Base-by-base conservation (phyloP, 441 rosid genomes). In the Arabidopsis hybrid region DNA sequence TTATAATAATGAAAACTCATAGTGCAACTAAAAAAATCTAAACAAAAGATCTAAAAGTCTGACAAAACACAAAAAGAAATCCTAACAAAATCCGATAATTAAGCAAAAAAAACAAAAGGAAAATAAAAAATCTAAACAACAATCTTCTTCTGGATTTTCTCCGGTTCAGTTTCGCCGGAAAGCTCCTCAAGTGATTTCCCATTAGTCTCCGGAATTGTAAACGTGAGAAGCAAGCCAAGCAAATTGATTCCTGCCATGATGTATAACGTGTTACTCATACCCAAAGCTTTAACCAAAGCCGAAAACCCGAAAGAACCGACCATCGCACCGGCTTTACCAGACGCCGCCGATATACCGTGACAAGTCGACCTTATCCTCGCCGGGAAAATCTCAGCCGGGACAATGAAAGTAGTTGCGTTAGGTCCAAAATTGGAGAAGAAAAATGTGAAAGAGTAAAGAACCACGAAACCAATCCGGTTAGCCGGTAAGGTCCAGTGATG, bases 401-500 rank as follows among this genome's bases (percentile, higher is more conserved):
- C 84, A 16, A 85, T 85, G 47, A 87, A 87, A 13, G 91, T 85
- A 45, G 88, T 85, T 31, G 88, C 85, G 2, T 87, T 87, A 8
- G 91, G 91, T 5, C 91, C 91, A n/a, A 87, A 87, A 39, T 87
- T 87, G 0, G 85, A 38, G 32, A 87, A 87, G 81, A 87, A 87
- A 76, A 87, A 87, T 0, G 87, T 85, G 2, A 87, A 31, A 2
- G 88, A 80, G 76, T 85, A 87, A 6, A 87, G 52, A 3, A 85
- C 75, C 8, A 85, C 75, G 8, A 87, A 87, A 26, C 89, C 84
- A 6, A 80, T 80, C 9, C 77, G 55, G 71, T 84, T 79, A 60
- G 60, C 59, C 0, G 84, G 82, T 35, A 69, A 62, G 2, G 87
- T 83, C 89, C 88, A 85, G 63, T 85, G 87, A 11, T 87, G 72